These are phyloP conservation scores for Geranomyces michiganensis DNA, from an alignment of 192 early-diverging fungal species.

Conservation along the genomic window DNA sequence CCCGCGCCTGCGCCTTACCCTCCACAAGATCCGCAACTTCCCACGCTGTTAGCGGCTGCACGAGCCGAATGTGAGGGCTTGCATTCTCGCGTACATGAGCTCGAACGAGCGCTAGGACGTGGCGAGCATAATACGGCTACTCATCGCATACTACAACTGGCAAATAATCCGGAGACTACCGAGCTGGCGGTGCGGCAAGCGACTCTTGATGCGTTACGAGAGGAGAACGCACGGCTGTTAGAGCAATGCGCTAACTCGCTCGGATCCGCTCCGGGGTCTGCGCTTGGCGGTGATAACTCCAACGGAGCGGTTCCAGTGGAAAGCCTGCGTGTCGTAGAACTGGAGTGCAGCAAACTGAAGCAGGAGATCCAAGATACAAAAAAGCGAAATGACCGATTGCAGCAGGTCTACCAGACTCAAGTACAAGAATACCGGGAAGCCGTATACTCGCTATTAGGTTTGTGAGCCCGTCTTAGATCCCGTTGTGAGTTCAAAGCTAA, in stretches of 20 bases:
- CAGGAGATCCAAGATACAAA: conserved; percentile 62
- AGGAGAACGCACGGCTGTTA: conserved; percentile 70
- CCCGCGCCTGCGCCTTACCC: background rate
- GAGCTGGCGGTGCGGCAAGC: conserved; percentile 72
- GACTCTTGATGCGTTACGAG: conserved; percentile 63
- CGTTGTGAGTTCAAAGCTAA: conserved; percentile 4
- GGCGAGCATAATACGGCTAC: conserved; percentile 63
- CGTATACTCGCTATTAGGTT: conserved; percentile 72
- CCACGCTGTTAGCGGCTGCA: conserved; percentile 2
- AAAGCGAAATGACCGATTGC: conserved; percentile 68
- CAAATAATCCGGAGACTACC: conserved; percentile 71
- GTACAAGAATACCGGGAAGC: conserved; percentile 74
- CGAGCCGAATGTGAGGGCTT: conserved; percentile 45
- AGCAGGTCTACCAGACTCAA: conserved; percentile 70
- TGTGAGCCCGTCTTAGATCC: background rate
- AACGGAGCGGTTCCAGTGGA: conserved; percentile 51
- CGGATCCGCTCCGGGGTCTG: background rate
- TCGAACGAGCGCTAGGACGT: conserved; percentile 67
- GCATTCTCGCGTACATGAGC: conserved; percentile 56
- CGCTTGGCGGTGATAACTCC: background rate
- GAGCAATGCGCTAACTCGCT: conserved; percentile 22
- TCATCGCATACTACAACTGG: conserved; percentile 70
- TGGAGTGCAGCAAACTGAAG: conserved; percentile 58
- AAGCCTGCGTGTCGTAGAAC: conserved; percentile 59
- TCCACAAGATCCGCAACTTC: background rate